Conservation (phyloP, 129 eudicot genomes). For the Deinandra increscens region DNA sequence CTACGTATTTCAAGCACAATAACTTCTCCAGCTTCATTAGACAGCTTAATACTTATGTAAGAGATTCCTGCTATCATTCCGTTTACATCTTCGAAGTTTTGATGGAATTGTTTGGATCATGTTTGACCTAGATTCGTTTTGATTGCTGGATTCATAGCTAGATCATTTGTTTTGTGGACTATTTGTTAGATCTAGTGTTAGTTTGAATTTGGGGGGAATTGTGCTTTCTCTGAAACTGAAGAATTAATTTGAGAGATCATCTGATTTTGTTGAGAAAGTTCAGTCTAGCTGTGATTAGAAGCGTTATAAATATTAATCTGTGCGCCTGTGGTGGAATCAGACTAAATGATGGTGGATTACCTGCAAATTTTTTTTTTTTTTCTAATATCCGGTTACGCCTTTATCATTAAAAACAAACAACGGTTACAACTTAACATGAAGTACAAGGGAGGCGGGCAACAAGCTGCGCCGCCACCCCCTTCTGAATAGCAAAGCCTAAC, state of each 20-base stretch:
- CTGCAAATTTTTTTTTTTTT: too few relatives aligned
- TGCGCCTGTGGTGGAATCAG: neutral
- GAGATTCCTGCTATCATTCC: neutral
- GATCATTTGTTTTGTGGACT: conserved; percentile 2
- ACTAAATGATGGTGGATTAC: neutral
- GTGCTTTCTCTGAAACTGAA: neutral
- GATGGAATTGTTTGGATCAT: neutral
- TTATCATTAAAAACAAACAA: too few relatives aligned
- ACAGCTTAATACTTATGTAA: conserved; percentile 79
- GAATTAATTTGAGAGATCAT: neutral
- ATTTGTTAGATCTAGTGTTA: conserved; percentile 6
- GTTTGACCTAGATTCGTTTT: neutral
- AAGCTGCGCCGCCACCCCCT: too few relatives aligned
- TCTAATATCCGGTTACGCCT: too few relatives aligned
- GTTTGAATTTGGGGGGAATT: neutral
- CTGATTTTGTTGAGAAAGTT: too few relatives aligned
- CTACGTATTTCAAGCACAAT: conserved; percentile 71
- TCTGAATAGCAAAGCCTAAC: too few relatives aligned
- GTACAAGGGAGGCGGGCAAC: too few relatives aligned
- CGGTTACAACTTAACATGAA: too few relatives aligned
- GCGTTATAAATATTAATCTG: neutral
- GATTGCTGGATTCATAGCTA: neutral
- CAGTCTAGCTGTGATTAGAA: too few relatives aligned
- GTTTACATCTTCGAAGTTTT: neutral
- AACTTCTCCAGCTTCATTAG: conserved; percentile 87